Conservation (phyloP, 2,329 filamentous ascomycete genomes). For the Trichothecium sympodiale region DNA sequence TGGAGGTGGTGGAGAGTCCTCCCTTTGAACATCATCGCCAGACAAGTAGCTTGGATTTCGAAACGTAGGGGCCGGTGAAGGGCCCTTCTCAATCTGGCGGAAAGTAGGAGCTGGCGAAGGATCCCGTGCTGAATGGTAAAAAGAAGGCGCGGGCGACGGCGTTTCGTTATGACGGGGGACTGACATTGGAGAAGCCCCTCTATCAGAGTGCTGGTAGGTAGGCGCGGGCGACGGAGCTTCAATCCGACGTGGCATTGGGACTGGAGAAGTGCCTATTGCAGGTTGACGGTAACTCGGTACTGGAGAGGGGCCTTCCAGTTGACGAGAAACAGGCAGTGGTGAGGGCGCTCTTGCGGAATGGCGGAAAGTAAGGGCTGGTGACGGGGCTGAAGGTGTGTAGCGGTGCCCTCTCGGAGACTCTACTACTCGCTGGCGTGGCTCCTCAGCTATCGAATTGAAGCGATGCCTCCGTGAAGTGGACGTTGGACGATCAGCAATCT, state of each 20-base stretch:
- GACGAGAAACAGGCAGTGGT: conserved; percentile 22
- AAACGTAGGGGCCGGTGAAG: conserved; percentile 25
- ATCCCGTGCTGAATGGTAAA: conserved; percentile 14
- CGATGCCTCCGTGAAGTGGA: conserved; percentile 5
- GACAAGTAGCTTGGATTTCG: conserved; percentile 11
- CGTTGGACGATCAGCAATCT: no score
- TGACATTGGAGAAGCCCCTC: conserved; percentile 17
- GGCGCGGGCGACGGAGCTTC: conserved; percentile 23
- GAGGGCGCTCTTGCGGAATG: conserved; percentile 21
- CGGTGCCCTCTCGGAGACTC: neutral
- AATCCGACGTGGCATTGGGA: conserved; percentile 9
- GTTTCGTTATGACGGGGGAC: conserved; percentile 12
- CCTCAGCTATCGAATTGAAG: no score
- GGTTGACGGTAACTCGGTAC: conserved; percentile 8
- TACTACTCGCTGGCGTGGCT: no score
- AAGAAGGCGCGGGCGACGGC: conserved; percentile 27
- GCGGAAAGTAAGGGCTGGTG: conserved; percentile 19
- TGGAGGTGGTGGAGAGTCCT: conserved; percentile 55
- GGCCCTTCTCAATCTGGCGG: conserved; percentile 10
- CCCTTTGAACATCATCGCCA: conserved; percentile 19
- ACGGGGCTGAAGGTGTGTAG: conserved; percentile 23
- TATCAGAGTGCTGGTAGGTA: conserved; percentile 12
- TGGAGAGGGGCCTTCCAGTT: conserved; percentile 10
- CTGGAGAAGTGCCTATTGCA: conserved; percentile 25
- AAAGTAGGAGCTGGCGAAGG: conserved; percentile 17